phyloP scores from a whole-genome alignment of 768 basidiomycete genomes.

The Russula foetens region DNA sequence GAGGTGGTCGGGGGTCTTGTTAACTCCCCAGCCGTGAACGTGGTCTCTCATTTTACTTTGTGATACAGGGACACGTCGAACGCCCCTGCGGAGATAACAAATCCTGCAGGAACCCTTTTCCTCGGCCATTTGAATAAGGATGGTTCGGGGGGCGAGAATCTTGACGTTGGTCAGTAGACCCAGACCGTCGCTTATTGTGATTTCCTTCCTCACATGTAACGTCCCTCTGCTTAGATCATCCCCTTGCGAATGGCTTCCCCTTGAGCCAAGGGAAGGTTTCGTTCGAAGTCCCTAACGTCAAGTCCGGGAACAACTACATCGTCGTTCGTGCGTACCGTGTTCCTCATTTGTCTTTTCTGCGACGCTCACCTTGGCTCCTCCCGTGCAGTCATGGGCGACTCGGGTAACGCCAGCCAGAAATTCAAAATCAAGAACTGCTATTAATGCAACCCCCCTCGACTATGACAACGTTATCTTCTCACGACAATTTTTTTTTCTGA shows the following conservation, averaged over 20 bases:
- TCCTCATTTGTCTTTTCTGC: not conserved
- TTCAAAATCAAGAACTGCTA: conserved; percentile 42
- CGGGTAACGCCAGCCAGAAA: conserved; percentile 49
- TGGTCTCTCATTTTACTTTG: not conserved
- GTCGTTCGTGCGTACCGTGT: conserved; percentile 48
- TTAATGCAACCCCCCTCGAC: not conserved
- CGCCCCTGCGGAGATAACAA: conserved; percentile 27
- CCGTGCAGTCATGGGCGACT: conserved; percentile 55
- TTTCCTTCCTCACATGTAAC: not conserved
- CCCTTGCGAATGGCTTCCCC: conserved; percentile 49
- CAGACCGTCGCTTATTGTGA: conserved; percentile 18
- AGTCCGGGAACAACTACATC: conserved; percentile 41
- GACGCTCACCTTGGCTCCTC: not conserved
- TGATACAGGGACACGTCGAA: conserved; percentile 38
- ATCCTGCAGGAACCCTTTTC: conserved; percentile 40
- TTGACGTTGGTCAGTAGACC: conserved; percentile 37
- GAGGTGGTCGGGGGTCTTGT: too few relatives aligned
- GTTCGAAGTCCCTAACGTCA: conserved; percentile 45
- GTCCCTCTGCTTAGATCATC: conserved; percentile 34
- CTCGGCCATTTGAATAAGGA: conserved; percentile 40
- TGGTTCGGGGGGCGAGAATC: conserved; percentile 39
- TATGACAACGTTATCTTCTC: not conserved
- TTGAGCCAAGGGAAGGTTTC: conserved; percentile 41
- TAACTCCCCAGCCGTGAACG: too few relatives aligned
- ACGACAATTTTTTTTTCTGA: not conserved